A percentile compares a stretch with the other conserved stretches of the same genome.
Evolutionary conservation across 2,329 filamentous ascomycete species (phyloP).

Genomic region (Amylocarpus encephaloides): DNA sequence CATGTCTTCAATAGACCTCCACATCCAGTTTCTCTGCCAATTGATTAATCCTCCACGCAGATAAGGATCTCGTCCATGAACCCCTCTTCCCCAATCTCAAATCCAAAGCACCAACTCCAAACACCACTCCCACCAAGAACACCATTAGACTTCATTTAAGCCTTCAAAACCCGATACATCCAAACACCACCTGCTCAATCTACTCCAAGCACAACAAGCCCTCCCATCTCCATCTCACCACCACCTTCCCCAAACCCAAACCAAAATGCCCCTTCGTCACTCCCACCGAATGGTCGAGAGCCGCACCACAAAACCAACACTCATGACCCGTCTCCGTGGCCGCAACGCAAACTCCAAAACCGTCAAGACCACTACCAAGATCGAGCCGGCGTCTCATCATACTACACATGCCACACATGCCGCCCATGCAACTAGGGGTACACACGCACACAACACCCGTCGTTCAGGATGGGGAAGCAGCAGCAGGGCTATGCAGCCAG

Average conservation of each 20-base stretch:
- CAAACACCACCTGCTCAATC: constrained; percentile 5
- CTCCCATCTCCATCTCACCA: background rate
- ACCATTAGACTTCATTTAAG: constrained; percentile 3
- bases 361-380: constrained; percentile 26
- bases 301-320: constrained; percentile 40
- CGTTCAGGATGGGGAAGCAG: constrained; percentile 21
- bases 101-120: constrained; percentile 4
- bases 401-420: constrained; percentile 1
- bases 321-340: constrained; percentile 48
- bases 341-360: constrained; percentile 31
- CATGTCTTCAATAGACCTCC: background rate
- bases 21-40: background rate
- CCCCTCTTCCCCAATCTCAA: constrained; percentile 14
- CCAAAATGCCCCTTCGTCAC: constrained; percentile 3
- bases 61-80: constrained; percentile 9
- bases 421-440: background rate
- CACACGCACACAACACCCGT: constrained; percentile 6
- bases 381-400: constrained; percentile 28
- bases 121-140: background rate
- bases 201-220: background rate
- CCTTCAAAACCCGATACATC: background rate
- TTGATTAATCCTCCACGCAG: background rate
- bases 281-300: constrained; percentile 29
- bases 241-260: background rate
- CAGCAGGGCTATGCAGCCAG: constrained; percentile 35